A percentile compares a stretch with the other conserved stretches of the same genome.
These are phyloP conservation scores for Coix lacrymajobi DNA, from an alignment of 176 grass and related monocot species.

Conservation along the genomic window DNA sequence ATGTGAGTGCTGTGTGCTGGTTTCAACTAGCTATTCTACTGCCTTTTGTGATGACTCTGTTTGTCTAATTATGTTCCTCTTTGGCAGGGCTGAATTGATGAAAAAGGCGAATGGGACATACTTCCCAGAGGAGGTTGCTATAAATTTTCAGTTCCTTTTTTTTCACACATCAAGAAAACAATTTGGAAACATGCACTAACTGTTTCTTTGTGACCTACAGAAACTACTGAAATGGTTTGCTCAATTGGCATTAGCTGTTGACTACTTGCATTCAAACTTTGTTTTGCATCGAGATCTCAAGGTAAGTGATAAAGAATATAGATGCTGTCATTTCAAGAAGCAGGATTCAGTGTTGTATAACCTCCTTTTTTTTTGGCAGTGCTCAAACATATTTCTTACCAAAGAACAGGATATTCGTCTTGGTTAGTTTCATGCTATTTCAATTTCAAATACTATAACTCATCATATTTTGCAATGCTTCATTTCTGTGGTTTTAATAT, in stretches of 20 bases:
- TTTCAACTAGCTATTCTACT: slow-evolving; percentile 14
- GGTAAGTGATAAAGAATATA: slow-evolving; percentile 31
- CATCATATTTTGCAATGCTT: not conserved
- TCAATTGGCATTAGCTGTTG: slow-evolving; percentile 87
- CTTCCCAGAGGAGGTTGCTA: slow-evolving; percentile 89
- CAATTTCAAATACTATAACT: slow-evolving; percentile 15
- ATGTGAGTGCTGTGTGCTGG: slow-evolving; percentile 60
- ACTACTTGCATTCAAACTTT: slow-evolving; percentile 95
- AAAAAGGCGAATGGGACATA: slow-evolving; percentile 88
- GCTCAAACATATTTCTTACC: slow-evolving; percentile 98
- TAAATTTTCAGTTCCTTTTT: not conserved
- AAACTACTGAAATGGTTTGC: slow-evolving; percentile 97
- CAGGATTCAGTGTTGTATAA: not conserved
- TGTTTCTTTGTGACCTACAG: slow-evolving; percentile 32
- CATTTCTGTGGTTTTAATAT: slow-evolving; percentile 29
- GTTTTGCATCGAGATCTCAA: slow-evolving; percentile 98
- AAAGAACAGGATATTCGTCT: slow-evolving; percentile 96
- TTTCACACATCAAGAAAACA: not conserved
- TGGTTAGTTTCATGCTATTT: slow-evolving; percentile 56
- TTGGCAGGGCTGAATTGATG: slow-evolving; percentile 86
- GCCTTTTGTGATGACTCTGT: not conserved
- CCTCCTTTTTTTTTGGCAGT: slow-evolving; percentile 43
- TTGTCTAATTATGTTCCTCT: slow-evolving; percentile 13
- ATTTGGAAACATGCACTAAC: slow-evolving; percentile 22
- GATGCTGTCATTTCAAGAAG: not conserved